Evolutionary conservation across 1,284 basidiomycete genomes (phyloP), one percentile per base, ranked within the genome.

Genomic region (Hemileia vastatrix): DNA sequence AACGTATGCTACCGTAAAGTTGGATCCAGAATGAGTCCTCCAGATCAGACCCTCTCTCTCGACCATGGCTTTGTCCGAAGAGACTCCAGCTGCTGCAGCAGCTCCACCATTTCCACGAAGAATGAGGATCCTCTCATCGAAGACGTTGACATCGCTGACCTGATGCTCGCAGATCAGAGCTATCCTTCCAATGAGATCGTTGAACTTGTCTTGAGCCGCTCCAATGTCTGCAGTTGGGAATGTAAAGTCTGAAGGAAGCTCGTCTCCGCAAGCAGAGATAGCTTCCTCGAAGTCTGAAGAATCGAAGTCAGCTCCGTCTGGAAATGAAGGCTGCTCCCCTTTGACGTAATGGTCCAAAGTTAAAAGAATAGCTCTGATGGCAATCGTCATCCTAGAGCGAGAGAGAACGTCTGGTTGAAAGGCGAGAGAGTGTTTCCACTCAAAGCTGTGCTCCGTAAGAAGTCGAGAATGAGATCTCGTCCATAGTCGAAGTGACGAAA

Each of bases 401-500:
- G 68, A 67, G 23, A 75, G 57, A 6, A 70, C 52, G 8, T 75
- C 72, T 2, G 72, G 64, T 61, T 73, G 71, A 9, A 72, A n/a
- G n/a, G 67, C 23, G 71, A 68, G 8, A 74, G 64, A 4, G 68
- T 67, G 27, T 64, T 69, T 23, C 71, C 71, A 21, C 67, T 64
- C 31, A 74, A 66, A 6, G 59, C 64, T 1, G 66, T 58, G 23
- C 70, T 68, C 32, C 71, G 68, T n/a, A 75, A 60, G 55, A 74
- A 67, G 21, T 68, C 68, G n/a, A 91, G 72, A 66, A 88, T 85
- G 27, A 93, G 77, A 55, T 93, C 89, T 67, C 83, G 80, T 1
- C 90, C 93, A 67, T 86, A 88, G 44, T 95, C 92, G 63, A 88
- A 84, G 74, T 95, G 85, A n/a, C 89, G 86, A 4, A 85, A 85